Evolutionary conservation across 768 basidiomycete species (phyloP), one percentile per base, ranked within the genome.

Genomic region (Mycena indigotica): DNA sequence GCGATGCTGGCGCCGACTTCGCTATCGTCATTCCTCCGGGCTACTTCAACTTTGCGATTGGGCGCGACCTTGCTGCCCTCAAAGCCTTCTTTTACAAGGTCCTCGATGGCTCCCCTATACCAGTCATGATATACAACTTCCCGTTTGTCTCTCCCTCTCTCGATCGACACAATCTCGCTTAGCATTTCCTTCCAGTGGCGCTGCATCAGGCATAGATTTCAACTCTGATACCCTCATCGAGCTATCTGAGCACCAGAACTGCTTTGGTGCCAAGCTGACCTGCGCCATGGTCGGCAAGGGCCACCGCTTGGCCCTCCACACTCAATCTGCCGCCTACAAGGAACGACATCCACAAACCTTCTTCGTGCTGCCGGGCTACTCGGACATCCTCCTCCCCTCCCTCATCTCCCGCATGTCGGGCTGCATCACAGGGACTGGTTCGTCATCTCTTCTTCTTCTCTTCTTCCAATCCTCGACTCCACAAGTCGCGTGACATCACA

Each of bases 21-120:
- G 78, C 75, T 19, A 88, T 89, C 63, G 82, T 85, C 60, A 88
- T 89, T 67, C 73, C 80, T 19, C 82, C 83, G 45, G 84, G 86
- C 50, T 88, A 87, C 75, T 89, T 62, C 24, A 30, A 53, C n/a
- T 62, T 62, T 26, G 57, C 61, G 5, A 32, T 62, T 3, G 63
- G 63, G 6, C 59, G 63, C 50, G 63, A 64, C 44, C 30, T 48
- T 28, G 13, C 50, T 8, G 12, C 60, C 10, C 53, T 64, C 45
- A 61, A 58, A 44, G 52, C 49, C 16, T 64, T 61, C 53, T 64
- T 58, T 54, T 12, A 44, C 45, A 53, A 64, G n/a, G 63, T 64
- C 12, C 56, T 64, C 44, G 63, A 64, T 50, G 57, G 28, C 21
- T 61, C 60, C 48, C 63, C 63, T 29, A 49, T 64, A 2, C 63